A percentile compares a stretch with the other conserved stretches of the same genome.
Conservation (phyloP, 75 land plant species). For the Selaginella moellendorffii region DNA sequence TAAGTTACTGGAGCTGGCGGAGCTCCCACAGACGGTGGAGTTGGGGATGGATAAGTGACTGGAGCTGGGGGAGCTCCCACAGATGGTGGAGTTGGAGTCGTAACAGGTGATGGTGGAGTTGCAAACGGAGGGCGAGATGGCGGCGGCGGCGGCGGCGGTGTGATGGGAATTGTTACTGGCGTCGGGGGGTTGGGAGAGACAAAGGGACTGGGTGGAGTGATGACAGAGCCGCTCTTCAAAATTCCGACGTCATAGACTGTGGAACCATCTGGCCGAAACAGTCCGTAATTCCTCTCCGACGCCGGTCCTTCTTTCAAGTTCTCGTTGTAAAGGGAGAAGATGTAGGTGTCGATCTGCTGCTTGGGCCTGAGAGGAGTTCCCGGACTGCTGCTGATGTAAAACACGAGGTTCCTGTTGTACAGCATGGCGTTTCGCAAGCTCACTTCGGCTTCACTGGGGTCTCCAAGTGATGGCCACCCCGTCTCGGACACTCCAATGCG, state of each 20-base stretch:
- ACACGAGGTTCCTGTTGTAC: constrained; percentile 45
- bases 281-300: constrained; percentile 56
- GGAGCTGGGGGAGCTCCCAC: neutral
- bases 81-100: neutral
- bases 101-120: neutral
- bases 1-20: neutral
- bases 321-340: constrained; percentile 53
- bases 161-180: neutral
- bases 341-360: constrained; percentile 42
- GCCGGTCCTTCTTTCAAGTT: constrained; percentile 37
- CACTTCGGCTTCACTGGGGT: constrained; percentile 36
- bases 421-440: constrained; percentile 43
- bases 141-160: neutral
- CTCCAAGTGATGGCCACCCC: constrained; percentile 70
- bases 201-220: neutral
- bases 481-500: constrained; percentile 56
- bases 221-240: neutral
- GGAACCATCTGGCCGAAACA: constrained; percentile 40
- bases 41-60: neutral
- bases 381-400: constrained; percentile 20
- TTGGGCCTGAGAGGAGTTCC: constrained; percentile 82
- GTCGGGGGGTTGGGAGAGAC: neutral
- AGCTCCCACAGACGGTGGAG: neutral
- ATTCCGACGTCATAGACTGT: constrained; percentile 51
- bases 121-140: neutral